phyloP scores from a whole-genome alignment of 495 filamentous ascomycete genomes.

The Tetracladium setigerum region DNA sequence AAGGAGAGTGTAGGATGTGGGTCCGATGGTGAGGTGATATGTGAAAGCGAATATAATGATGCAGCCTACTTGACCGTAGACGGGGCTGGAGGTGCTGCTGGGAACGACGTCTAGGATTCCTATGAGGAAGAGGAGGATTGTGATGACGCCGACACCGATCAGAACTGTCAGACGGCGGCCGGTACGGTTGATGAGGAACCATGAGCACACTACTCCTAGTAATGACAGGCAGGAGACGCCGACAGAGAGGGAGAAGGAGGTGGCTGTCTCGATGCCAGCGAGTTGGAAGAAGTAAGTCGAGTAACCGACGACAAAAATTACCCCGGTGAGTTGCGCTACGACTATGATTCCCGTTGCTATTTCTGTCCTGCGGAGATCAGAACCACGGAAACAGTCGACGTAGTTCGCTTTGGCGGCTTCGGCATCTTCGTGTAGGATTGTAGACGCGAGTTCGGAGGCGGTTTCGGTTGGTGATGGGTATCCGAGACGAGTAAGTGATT shows the following conservation, averaged over 20 bases:
- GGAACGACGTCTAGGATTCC: constrained; percentile 6
- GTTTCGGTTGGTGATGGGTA: not conserved
- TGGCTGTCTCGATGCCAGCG: constrained; percentile 48
- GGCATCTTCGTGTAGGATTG: constrained; percentile 1
- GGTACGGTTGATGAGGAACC: constrained; percentile 39
- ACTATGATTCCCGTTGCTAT: constrained; percentile 67
- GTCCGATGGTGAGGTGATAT: constrained; percentile 7
- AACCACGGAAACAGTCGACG: constrained; percentile 58
- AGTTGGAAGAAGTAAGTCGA: constrained; percentile 60
- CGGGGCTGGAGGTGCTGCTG: not conserved
- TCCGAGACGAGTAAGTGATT: not conserved
- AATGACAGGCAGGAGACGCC: constrained; percentile 41
- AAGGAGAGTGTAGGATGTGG: constrained; percentile 2
- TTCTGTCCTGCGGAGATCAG: constrained; percentile 59
- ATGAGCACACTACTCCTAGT: constrained; percentile 41
- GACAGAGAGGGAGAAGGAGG: constrained; percentile 43
- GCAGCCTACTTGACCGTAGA: constrained; percentile 6
- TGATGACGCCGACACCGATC: not conserved
- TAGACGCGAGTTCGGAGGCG: not conserved
- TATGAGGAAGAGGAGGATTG: constrained; percentile 21
- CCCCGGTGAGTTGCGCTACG: constrained; percentile 8
- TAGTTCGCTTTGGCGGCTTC: constrained; percentile 29
- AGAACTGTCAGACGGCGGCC: constrained; percentile 43
- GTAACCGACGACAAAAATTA: constrained; percentile 48
- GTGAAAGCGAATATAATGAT: constrained; percentile 11